Percentiles rank a stretch among this genome's conserved stretches.
Conservation (phyloP, 768 basidiomycete genomes). For the Termitomyces sp. region DNA sequence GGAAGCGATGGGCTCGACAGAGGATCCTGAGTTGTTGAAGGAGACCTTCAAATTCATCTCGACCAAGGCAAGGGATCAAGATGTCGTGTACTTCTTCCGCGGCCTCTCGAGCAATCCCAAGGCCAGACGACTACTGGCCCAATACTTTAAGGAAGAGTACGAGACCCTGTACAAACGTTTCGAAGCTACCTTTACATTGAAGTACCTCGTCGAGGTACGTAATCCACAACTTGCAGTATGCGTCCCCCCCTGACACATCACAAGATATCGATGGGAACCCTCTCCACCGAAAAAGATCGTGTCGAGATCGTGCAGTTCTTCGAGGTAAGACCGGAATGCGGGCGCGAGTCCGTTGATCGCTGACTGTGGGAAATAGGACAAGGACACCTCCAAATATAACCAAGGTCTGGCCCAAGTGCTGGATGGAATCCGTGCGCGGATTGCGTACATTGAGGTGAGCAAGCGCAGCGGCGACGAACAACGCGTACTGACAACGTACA, state of each 20-base stretch:
- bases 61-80: slow-evolving; percentile 54
- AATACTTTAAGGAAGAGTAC: slow-evolving; percentile 73
- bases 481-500: slow-evolving; percentile 22
- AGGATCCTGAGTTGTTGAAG: slow-evolving; percentile 54
- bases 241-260: slow-evolving; percentile 26
- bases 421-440: slow-evolving; percentile 63
- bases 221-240: slow-evolving; percentile 12
- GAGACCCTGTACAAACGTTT: slow-evolving; percentile 65
- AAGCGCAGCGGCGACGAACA: not conserved
- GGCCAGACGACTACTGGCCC: slow-evolving; percentile 50
- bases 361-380: slow-evolving; percentile 42
- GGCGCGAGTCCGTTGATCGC: slow-evolving; percentile 7
- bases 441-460: slow-evolving; percentile 61
- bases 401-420: slow-evolving; percentile 63
- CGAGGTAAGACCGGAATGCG: slow-evolving; percentile 44
- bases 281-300: slow-evolving; percentile 71
- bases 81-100: slow-evolving; percentile 62
- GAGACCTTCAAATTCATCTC: slow-evolving; percentile 64
- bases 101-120: slow-evolving; percentile 56
- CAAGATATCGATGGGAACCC: slow-evolving; percentile 22
- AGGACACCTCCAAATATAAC: slow-evolving; percentile 68
- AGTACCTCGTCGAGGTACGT: slow-evolving; percentile 51
- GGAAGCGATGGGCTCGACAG: slow-evolving; percentile 60
- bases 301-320: slow-evolving; percentile 69
- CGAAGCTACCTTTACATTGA: slow-evolving; percentile 64